These are phyloP conservation scores for Ramalina intermedia DNA, from an alignment of 495 filamentous ascomycete genomes.

Conservation along the genomic window DNA sequence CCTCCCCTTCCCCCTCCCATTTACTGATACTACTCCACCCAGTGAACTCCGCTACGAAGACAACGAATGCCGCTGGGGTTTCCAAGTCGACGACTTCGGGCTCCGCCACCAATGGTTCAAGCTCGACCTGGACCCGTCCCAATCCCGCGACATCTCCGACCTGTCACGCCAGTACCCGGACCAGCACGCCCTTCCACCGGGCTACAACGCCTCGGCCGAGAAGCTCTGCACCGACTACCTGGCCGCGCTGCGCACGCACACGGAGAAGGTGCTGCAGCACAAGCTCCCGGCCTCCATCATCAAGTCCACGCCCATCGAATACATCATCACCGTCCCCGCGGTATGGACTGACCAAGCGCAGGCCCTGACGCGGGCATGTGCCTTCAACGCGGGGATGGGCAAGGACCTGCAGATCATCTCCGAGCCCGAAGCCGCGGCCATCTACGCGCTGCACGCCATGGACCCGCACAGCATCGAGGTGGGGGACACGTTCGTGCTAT, in stretches of 20 bases:
- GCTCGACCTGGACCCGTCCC: slow-evolving; percentile 24
- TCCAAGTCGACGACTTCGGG: slow-evolving; percentile 29
- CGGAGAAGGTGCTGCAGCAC: slow-evolving; percentile 13
- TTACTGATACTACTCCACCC: not conserved
- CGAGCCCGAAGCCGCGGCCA: slow-evolving; percentile 64
- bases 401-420: slow-evolving; percentile 51
- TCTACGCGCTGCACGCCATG: slow-evolving; percentile 57
- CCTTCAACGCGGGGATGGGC: slow-evolving; percentile 56
- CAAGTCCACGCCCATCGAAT: slow-evolving; percentile 46
- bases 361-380: slow-evolving; percentile 47
- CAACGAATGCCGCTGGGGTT: slow-evolving; percentile 33
- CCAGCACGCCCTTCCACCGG: slow-evolving; percentile 10
- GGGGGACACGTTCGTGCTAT: slow-evolving; percentile 63
- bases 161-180: slow-evolving; percentile 10
- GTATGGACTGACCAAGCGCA: slow-evolving; percentile 69
- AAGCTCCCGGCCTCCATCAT: slow-evolving; percentile 51
- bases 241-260: slow-evolving; percentile 23
- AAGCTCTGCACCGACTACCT: slow-evolving; percentile 60
- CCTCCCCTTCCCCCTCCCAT: not conserved
- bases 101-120: slow-evolving; percentile 41
- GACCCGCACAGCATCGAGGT: slow-evolving; percentile 47
- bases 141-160: slow-evolving; percentile 10
- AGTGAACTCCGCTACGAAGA: slow-evolving; percentile 24
- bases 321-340: slow-evolving; percentile 45
- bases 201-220: slow-evolving; percentile 42